Evolutionary conservation across 495 filamentous ascomycete genomes (phyloP).

Genomic region (Xylaria palmicola): DNA sequence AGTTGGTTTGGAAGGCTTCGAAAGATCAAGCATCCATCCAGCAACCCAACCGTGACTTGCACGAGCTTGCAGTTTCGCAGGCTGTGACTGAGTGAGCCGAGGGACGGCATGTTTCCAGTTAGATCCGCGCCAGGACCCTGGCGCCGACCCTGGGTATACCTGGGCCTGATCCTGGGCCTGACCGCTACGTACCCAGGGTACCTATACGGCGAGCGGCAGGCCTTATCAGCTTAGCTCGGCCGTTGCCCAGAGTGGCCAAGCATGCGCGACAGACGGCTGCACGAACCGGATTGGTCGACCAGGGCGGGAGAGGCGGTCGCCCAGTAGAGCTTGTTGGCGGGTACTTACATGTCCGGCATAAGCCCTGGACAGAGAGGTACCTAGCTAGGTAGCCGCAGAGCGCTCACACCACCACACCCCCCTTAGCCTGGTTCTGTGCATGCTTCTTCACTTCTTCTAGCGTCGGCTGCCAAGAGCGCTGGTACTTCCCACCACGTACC

Average conservation of each 20-base stretch:
- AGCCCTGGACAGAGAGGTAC: background rate
- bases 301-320: constrained; percentile 12
- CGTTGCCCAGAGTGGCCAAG: background rate
- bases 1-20: too few species aligned
- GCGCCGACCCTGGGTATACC: background rate
- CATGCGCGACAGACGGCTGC: background rate
- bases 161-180: background rate
- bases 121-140: background rate
- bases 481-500: constrained; percentile 8
- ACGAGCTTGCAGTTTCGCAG: background rate
- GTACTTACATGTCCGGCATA: constrained; percentile 2
- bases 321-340: constrained; percentile 12
- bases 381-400: constrained; percentile 8
- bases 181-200: too few species aligned
- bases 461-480: constrained; percentile 21
- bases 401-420: constrained; percentile 16
- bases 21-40: too few species aligned
- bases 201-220: background rate
- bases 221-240: constrained; percentile 10
- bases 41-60: background rate
- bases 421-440: constrained; percentile 30
- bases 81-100: constrained; percentile 7
- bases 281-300: constrained; percentile 1
- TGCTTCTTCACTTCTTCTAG: constrained; percentile 33
- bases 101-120: background rate